These are phyloP conservation scores for Phytophthora litchii DNA, from an alignment of 352 stramenopile genomes.

Conservation along the genomic window DNA sequence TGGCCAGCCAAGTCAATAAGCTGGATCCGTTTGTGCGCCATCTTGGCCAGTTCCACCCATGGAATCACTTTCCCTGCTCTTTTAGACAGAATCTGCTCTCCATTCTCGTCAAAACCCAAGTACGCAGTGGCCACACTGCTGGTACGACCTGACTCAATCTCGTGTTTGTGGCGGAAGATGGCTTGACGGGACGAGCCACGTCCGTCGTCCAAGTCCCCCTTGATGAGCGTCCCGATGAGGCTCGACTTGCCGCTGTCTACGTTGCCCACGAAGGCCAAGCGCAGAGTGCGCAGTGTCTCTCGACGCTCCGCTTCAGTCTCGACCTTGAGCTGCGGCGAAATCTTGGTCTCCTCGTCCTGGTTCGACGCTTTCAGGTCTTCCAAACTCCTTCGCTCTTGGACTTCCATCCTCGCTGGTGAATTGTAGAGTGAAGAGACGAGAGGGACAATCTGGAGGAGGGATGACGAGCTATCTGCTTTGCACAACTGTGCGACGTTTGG, in stretches of 20 bases:
- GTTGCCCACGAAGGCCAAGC: constrained; percentile 91
- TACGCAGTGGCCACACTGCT: constrained; percentile 86
- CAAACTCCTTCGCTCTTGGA: constrained; percentile 27
- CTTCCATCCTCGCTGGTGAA: constrained; percentile 22
- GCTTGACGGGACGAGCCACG: constrained; percentile 85
- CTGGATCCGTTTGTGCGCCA: constrained; percentile 84
- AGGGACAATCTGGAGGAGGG: constrained; percentile 7
- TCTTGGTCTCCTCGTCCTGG: constrained; percentile 16
- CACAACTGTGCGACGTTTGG: constrained; percentile 12
- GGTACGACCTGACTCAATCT: constrained; percentile 81
- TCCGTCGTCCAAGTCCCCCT: constrained; percentile 96
- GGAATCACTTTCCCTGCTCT: constrained; percentile 74
- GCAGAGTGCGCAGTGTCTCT: constrained; percentile 73
- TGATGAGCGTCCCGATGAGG: constrained; percentile 94
- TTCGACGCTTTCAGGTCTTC: constrained; percentile 6
- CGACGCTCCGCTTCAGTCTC: constrained; percentile 32
- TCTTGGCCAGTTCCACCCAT: constrained; percentile 80
- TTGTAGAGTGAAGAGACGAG: constrained; percentile 4
- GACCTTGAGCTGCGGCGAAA: not conserved
- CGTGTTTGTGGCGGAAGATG: constrained; percentile 90
- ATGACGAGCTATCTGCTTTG: constrained; percentile 11
- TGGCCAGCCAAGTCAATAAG: constrained; percentile 92
- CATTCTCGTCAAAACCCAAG: constrained; percentile 76
- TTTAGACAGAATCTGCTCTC: constrained; percentile 83
- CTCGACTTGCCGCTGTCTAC: constrained; percentile 94